Evolutionary conservation across 495 filamentous ascomycete species (phyloP), one percentile per base, ranked within the genome.

Genomic region (Penicillium cinerascens): DNA sequence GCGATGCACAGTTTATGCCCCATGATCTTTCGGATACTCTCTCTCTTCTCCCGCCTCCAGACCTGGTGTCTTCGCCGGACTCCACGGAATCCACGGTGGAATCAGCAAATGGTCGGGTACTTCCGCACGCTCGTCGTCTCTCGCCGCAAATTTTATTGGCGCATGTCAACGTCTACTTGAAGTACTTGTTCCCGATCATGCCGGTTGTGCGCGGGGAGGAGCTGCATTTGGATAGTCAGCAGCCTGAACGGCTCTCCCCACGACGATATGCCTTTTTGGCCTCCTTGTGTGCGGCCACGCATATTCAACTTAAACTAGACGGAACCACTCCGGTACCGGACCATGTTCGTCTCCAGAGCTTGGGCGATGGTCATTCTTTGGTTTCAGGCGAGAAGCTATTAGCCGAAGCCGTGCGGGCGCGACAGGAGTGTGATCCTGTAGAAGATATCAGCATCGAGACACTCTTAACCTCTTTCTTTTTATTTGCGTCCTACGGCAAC

Each of bases 261-360:
- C 86, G 87, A 52, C 79, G 86, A 11, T 95, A 96, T 69, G 90
- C 88, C 42, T 81, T 95, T 35, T 66, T 96, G 35, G 82, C 83
- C 2, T 83, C 90, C 6, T 69, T 96, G 2, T 93, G 87, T 61
- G 87, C 88, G 1, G 91, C 88, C 60, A 89, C 92, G 60, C 83
- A 91, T 73, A 88, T 93, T 18, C 91, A 95, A 61, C 84, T 92
- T 37, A 72, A 76, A 16, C 54, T 82, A 0, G 73, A 81, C 73
- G 78, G 73, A 4, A 72, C 81, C 22, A 78, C 80, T 0, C 66
- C 74, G 6, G 74, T 74, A 23, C 73, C 84, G 43, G 78, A 80
- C 42, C 73, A 80, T 18, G 70, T 69, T 25, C 79, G 80, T 46
- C 70, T 73, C 55, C 69, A 80, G 64, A 75, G 76, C 23, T 35